A percentile compares a stretch with the other conserved stretches of the same genome.
Conservation (phyloP, 306 rosid genomes). For the Argentina anserina region DNA sequence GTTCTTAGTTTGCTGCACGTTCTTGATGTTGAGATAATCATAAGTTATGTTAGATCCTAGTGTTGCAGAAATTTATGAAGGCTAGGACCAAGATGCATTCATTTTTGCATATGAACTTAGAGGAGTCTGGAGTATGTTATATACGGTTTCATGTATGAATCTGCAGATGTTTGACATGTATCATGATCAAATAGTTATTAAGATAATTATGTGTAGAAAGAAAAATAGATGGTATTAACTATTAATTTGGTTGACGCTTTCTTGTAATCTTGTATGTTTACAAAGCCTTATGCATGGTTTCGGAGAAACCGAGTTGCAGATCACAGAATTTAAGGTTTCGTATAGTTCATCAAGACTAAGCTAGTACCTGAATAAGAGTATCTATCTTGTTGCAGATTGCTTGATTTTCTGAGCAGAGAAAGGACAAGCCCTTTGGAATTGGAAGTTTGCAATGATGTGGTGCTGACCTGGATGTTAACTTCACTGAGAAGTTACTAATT, state of each 20-base stretch:
- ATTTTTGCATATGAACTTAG: background rate
- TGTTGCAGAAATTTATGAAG: background rate
- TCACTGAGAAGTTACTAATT: conserved; percentile 11
- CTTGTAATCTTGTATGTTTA: conserved; percentile 6
- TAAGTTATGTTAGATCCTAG: background rate
- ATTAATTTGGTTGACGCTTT: background rate
- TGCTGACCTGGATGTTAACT: background rate
- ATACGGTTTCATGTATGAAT: background rate
- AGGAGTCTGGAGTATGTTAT: background rate
- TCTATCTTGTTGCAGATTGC: background rate
- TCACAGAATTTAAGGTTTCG: background rate
- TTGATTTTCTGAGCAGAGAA: background rate
- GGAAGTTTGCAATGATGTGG: conserved; percentile 1
- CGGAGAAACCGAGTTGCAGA: background rate
- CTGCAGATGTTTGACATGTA: background rate
- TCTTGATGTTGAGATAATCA: background rate
- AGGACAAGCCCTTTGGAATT: background rate
- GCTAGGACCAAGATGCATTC: background rate
- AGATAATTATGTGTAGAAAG: background rate
- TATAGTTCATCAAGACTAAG: background rate
- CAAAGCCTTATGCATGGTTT: background rate
- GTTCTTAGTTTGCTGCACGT: background rate
- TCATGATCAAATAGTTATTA: background rate
- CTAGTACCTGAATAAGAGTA: background rate
- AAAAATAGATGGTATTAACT: background rate